These are phyloP conservation scores for Basidiobolus meristosporus DNA, from an alignment of 371 early-diverging fungal species.

Conservation along the genomic window DNA sequence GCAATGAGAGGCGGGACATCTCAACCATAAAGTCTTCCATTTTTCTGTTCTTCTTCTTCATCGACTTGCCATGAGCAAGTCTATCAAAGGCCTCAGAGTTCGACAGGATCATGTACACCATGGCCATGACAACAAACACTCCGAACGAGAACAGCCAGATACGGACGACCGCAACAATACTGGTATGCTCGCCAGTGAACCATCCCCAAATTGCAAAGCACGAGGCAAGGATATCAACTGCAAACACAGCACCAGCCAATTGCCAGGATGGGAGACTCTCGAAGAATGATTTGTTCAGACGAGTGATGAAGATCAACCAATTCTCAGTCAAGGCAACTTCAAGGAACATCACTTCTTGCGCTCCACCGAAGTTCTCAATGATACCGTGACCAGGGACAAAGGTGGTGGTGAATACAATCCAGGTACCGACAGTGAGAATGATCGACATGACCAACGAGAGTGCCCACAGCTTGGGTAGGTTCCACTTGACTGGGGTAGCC, in stretches of 20 bases:
- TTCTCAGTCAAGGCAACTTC: slow-evolving; percentile 11
- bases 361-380: too few relatives aligned
- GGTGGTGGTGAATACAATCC: too few relatives aligned
- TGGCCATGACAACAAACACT: slow-evolving; percentile 2
- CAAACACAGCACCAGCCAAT: slow-evolving; percentile 9
- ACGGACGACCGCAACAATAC: slow-evolving; percentile 11
- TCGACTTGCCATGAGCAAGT: too few relatives aligned
- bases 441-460: slow-evolving; percentile 6
- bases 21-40: too few relatives aligned
- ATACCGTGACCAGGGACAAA: too few relatives aligned
- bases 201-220: slow-evolving; percentile 9
- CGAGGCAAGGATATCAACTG: slow-evolving; percentile 10
- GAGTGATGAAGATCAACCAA: slow-evolving; percentile 14
- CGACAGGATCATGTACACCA: too few relatives aligned
- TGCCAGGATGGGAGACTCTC: slow-evolving; percentile 9
- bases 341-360: too few relatives aligned
- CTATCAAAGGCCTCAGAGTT: too few relatives aligned
- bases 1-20: too few relatives aligned
- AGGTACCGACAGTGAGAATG: slow-evolving; percentile 7
- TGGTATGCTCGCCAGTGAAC: slow-evolving; percentile 9
- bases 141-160: slow-evolving; percentile 11
- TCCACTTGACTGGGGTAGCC: slow-evolving; percentile 8
- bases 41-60: too few relatives aligned
- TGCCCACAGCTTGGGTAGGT: slow-evolving; percentile 6
- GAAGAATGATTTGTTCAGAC: slow-evolving; percentile 1